phyloP scores from a whole-genome alignment of 1,284 basidiomycete species.

The Anthracocystis panici-leucophaei region DNA sequence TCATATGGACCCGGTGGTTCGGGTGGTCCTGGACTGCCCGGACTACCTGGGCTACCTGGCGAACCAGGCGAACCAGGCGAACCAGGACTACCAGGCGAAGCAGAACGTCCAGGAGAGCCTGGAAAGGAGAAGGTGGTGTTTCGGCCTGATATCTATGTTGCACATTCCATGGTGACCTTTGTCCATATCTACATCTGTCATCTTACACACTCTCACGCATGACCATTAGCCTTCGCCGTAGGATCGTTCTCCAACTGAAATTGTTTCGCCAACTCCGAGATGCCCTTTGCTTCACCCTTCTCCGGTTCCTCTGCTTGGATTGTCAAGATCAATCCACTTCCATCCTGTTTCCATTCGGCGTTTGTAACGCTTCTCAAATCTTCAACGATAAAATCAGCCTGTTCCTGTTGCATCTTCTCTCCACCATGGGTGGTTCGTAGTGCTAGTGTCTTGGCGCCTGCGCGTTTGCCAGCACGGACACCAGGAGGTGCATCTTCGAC shows the following conservation, averaged over 20 bases:
- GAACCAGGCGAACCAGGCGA: no score
- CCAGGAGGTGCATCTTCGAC: slow-evolving; percentile 69
- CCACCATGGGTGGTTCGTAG: slow-evolving; percentile 64
- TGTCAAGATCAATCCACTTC: slow-evolving; percentile 49
- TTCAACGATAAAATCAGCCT: slow-evolving; percentile 64
- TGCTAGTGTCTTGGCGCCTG: slow-evolving; percentile 64
- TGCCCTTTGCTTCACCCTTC: slow-evolving; percentile 43
- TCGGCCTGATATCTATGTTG: no score
- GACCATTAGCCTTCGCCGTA: slow-evolving; percentile 12
- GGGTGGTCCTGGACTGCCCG: no score
- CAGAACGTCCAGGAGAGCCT: neutral
- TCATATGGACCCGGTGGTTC: no score
- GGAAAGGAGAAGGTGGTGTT: no score
- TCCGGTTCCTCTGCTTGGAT: slow-evolving; percentile 58
- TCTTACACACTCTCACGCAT: slow-evolving; percentile 3
- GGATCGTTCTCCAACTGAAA: slow-evolving; percentile 43
- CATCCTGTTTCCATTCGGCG: slow-evolving; percentile 62
- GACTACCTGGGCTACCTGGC: neutral
- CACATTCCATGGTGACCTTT: no score
- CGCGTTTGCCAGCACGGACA: slow-evolving; percentile 58
- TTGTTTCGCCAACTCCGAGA: slow-evolving; percentile 36
- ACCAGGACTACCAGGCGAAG: neutral
- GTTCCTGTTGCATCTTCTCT: slow-evolving; percentile 57
- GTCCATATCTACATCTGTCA: no score
- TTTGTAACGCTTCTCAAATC: slow-evolving; percentile 57